Percentiles rank a stretch among this genome's conserved stretches.
These are phyloP conservation scores for Hericium alpestre DNA, from an alignment of 768 basidiomycete genomes.

Conservation along the genomic window DNA sequence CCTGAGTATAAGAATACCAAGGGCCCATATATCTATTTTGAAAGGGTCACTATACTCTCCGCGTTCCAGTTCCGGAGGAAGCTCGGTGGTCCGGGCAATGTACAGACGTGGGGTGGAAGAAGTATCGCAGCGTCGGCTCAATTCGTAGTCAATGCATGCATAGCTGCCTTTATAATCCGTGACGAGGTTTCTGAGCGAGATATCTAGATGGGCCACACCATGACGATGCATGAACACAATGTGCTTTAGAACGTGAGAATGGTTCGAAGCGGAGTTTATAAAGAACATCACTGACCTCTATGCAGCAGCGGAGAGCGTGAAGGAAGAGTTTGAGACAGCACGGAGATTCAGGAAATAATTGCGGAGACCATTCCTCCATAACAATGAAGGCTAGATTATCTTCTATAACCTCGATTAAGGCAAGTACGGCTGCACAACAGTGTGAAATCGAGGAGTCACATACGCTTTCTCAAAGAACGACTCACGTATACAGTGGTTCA, in stretches of 20 bases:
- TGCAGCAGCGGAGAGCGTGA: conserved; percentile 49
- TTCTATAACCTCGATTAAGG: conserved; percentile 41
- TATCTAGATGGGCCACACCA: conserved; percentile 59
- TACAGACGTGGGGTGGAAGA: conserved; percentile 26
- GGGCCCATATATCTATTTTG: conserved; percentile 67
- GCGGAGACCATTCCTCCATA: conserved; percentile 73
- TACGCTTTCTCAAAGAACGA: not conserved
- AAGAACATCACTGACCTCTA: conserved; percentile 38
- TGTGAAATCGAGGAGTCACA: conserved; percentile 3
- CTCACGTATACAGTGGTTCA: conserved; percentile 70
- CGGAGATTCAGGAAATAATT: conserved; percentile 41
- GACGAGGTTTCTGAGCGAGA: conserved; percentile 49
- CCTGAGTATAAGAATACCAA: conserved; percentile 53
- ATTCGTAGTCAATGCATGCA: conserved; percentile 68
- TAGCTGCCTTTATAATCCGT: conserved; percentile 55
- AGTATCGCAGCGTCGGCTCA: conserved; percentile 44
- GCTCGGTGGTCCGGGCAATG: conserved; percentile 47
- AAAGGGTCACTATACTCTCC: conserved; percentile 45
- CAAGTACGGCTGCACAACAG: conserved; percentile 44
- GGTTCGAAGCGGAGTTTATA: not conserved
- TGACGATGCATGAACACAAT: conserved; percentile 59
- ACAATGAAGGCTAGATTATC: conserved; percentile 58
- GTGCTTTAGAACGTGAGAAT: conserved; percentile 33
- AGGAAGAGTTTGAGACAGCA: conserved; percentile 45
- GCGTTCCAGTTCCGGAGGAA: conserved; percentile 59